These are phyloP conservation scores for Bothriochloa decipiens DNA, from an alignment of 176 grass and related monocot species.

Conservation along the genomic window DNA sequence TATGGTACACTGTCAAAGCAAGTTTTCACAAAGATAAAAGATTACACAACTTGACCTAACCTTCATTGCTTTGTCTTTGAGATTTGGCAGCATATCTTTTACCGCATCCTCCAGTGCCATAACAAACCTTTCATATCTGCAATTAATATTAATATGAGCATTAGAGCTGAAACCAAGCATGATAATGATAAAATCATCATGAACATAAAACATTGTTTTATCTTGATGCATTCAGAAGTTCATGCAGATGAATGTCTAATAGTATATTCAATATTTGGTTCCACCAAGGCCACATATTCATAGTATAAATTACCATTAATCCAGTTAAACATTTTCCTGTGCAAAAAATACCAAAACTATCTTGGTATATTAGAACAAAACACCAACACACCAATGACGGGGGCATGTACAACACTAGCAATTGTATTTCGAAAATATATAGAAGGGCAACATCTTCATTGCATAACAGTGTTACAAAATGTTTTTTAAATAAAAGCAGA, in stretches of 20 bases:
- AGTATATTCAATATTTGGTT: not conserved
- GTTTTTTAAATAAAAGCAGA: not conserved
- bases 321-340: not conserved
- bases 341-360: conserved; percentile 27
- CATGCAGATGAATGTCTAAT: not conserved
- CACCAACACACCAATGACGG: conserved; percentile 18
- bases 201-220: not conserved
- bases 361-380: conserved; percentile 20
- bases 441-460: conserved; percentile 13
- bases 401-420: not conserved
- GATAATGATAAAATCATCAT: conserved; percentile 23
- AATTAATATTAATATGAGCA: conserved; percentile 36
- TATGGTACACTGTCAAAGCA: conserved; percentile 2
- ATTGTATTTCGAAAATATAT: not conserved
- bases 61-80: conserved; percentile 99
- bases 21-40: conserved; percentile 29
- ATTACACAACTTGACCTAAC: conserved; percentile 48
- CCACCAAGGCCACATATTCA: not conserved
- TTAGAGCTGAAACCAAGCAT: not conserved
- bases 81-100: conserved; percentile 95
- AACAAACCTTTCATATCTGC: conserved; percentile 94
- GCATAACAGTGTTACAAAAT: not conserved
- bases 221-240: conserved; percentile 6
- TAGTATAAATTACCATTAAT: conserved; percentile 17
- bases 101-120: conserved; percentile 85